A percentile compares a stretch with the other conserved stretches of the same genome.
phyloP scores from a whole-genome alignment of 176 grass and related monocot species.

The Thalia dealbata region DNA sequence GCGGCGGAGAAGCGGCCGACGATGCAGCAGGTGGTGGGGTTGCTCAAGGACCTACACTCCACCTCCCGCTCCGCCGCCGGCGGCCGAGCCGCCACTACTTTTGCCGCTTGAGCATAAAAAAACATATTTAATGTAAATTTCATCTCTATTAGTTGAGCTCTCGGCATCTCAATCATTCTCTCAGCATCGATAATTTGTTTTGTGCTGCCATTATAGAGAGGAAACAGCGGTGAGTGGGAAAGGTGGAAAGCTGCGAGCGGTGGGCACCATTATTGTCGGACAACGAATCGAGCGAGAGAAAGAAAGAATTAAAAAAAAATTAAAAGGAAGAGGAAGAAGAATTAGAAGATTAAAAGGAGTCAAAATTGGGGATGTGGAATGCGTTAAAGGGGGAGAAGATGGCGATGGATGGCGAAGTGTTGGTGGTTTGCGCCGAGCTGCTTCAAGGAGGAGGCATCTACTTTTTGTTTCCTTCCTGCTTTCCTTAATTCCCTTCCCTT shows the following conservation, averaged over 20 bases:
- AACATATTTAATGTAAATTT: too few species aligned
- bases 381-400: neutral
- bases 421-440: neutral
- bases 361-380: neutral
- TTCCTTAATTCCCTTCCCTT: neutral
- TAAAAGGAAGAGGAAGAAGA: neutral
- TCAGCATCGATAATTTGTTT: neutral
- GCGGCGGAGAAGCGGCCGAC: constrained; percentile 56
- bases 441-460: neutral
- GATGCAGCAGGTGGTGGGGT: constrained; percentile 80
- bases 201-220: neutral
- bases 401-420: neutral
- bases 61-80: neutral
- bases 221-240: neutral
- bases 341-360: neutral
- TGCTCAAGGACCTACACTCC: constrained; percentile 63
- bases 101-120: neutral
- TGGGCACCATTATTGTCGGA: neutral
- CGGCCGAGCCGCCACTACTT: neutral
- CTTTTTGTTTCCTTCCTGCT: neutral
- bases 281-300: neutral
- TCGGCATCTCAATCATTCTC: neutral
- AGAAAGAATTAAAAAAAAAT: neutral
- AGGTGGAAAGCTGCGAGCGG: neutral
- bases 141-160: neutral